Evolutionary conservation across 2,329 filamentous ascomycete genomes (phyloP), one percentile per base, ranked within the genome.

Genomic region (Botryotinia narcissicola): DNA sequence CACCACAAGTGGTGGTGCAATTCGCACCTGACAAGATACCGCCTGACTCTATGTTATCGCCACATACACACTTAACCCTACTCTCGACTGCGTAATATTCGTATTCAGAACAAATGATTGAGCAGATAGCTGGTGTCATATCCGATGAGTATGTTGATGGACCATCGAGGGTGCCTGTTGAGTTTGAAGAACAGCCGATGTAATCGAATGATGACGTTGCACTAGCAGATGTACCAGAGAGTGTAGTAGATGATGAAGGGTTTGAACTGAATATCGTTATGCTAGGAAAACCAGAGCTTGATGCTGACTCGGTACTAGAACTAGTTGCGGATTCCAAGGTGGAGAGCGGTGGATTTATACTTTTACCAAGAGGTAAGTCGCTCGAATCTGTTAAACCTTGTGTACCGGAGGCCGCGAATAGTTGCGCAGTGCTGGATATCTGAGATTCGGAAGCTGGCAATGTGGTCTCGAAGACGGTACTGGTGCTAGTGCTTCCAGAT

Each of bases 61-160:
- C 64, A 29, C 71, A 70, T 12, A 54, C 66, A 35, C 71, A 73
- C 44, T 73, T 70, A 8, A 70, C 57, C 18, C 46, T 37, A 62
- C 44, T 59, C 54, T 70, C 61, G 44, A 73, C 64, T n/a, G 64
- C 71, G 44, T 68, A 73, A 3, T 54, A 73, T 70, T 59, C 42
- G 4, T 73, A 73, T 32, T 29, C 44, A 25, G 48, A 37, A 48
- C 71, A 73, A 10, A 70, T 70, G 0, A 57, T 69, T 63, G 51
- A 68, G 57, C 71, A 70, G 29, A 69, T 62, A 16, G 57, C 29
- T 1, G 51, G 71, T 5, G 63, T 70, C 54, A 73, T 70, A 32
- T 32, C 37, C 6, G 64, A 35, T n/a, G 71, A 70, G n/a, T n/a
- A 44, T 25, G 44, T 44, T 22, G 51, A 54, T 35, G 71, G 71